Base-by-base conservation (phyloP, 805 yeast species). In the Myxozyma mucilagina region DNA sequence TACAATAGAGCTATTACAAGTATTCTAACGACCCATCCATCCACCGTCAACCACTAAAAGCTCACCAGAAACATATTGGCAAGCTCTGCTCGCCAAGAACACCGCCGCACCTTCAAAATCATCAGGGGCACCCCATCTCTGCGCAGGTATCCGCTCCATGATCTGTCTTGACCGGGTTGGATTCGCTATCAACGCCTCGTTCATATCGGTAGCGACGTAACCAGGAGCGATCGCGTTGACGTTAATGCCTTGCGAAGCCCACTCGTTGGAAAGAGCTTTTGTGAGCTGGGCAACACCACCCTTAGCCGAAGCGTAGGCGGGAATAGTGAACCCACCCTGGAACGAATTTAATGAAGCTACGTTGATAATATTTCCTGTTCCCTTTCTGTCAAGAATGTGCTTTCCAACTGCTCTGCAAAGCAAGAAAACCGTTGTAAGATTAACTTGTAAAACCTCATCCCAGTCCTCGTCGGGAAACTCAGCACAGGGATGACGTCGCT, bases 201-300 rank as follows among this genome's bases (percentile, higher is more conserved):
- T 80, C 82, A 80, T 78, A 57, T 79, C 79, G 4, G 84, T 80
- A 18, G 69, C 69, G 62, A 81, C 75, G 56, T 76, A 80, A 3
- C 84, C 84, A 4, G 84, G 84, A 38, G 80, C 81, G 56, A 81
- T 75, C 9, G 78, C 76, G 65, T 81, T 81, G 52, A 80, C 82
- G 56, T 73, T 75, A 63, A 81, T 76, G 0, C 83, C 82, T 55
- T 73, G 70, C 7, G 70, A 51, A 1, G 79, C 71, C 82, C 83
- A 80, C 60, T 81, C 84, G 60, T 79, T 78, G 1, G 80, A 72
- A 34, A 77, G 65, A 8, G 77, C 71, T 64, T 74, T 76, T 32
- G 78, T 75, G 66, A 78, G 69, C 47, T 70, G 70, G 20, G 69
- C 68, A 32, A 79, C 67, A 0, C 75, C 82, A 18, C 79, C 80